Evolutionary conservation across 257 asterid genomes (phyloP), one percentile per base, ranked within the genome.

Genomic region (Buddleja alternifolia): DNA sequence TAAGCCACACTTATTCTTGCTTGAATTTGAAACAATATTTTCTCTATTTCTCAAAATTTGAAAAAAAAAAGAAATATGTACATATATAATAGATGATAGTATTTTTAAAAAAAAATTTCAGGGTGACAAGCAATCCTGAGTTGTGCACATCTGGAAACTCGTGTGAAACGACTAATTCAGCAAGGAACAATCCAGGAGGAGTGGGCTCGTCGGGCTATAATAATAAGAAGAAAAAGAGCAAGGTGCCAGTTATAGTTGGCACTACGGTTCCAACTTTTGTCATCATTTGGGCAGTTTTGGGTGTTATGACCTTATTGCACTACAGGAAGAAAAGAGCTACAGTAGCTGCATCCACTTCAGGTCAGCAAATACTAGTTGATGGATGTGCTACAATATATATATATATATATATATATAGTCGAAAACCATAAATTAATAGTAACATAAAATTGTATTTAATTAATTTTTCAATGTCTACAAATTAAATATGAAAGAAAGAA

Each of bases 121-220:
- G 93, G 39, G 75, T 74, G 68, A 58, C 83, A 4, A 83, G 82
- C 10, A 86, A 86, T 75, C 80, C 80, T 29, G 69, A 23, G 14
- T 17, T 86, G 25, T 82, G 93, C 76, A 56, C 47, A 24, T 39
- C 89, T 1, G 81, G 78, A 29, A 69, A 58, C 3, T 59, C 78
- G 7, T 86, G 92, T 73, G 10, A 19, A 9, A 19, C 46, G 6
- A 45, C 50, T 3, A 1, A 53, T 39, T 44, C 65, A 24, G 14
- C 65, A 17, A 15, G 66, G 3, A n/a, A 42, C 41, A 55, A 7
- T 72, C 66, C 66, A 12, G 54, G 71, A 10, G 34, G 2, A 5
- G 34, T 29, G 34, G 58, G 62, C 44, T 44, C n/a, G 16, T 45
- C 69, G 8, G 60, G 51, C 34, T 1, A 72, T 17, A 25, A 12